phyloP scores from a whole-genome alignment of 306 rosid genomes.

The Cucumis sativus region DNA sequence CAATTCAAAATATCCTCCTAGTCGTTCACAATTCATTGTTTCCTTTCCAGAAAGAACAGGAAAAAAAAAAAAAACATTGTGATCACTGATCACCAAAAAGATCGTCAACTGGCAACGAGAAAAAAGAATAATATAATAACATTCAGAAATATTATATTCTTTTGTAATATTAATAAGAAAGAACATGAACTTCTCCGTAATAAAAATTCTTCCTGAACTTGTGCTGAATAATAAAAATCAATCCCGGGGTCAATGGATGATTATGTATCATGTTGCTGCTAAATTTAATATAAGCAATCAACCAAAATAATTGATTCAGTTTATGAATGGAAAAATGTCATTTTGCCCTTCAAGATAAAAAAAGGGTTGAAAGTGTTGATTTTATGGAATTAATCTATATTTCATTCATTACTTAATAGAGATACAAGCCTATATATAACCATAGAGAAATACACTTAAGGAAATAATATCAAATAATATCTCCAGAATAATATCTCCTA shows the following conservation, averaged over 20 bases:
- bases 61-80: neutral
- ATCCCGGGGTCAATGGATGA: neutral
- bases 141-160: neutral
- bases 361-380: slow-evolving; percentile 6
- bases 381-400: too few relatives aligned
- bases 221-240: neutral
- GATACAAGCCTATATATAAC: too few relatives aligned
- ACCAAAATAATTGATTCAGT: neutral
- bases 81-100: neutral
- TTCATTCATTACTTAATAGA: too few relatives aligned
- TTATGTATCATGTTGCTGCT: neutral
- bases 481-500: too few relatives aligned
- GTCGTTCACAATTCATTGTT: neutral
- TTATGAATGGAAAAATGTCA: slow-evolving; percentile 4
- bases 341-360: neutral
- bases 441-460: too few relatives aligned
- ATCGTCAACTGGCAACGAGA: neutral
- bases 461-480: too few relatives aligned
- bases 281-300: neutral
- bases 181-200: neutral
- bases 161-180: neutral
- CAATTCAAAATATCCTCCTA: neutral
- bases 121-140: neutral
- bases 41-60: too few relatives aligned
- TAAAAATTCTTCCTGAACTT: neutral